These are phyloP conservation scores for Rhizoclosmatium sp. DNA, from an alignment of 192 early-diverging fungal genomes.

Conservation along the genomic window DNA sequence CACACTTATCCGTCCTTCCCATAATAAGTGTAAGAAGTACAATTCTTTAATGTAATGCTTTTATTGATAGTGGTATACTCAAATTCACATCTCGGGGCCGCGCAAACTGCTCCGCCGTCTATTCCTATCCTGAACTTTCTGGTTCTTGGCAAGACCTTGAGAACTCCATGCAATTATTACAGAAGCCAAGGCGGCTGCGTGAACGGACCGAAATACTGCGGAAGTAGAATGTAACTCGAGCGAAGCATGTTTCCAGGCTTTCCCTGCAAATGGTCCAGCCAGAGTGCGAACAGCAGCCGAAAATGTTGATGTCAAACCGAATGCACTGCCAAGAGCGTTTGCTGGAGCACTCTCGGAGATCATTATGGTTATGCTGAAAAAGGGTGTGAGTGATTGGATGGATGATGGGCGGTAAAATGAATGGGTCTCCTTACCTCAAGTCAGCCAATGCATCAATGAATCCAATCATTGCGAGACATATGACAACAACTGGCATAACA, in stretches of 20 bases:
- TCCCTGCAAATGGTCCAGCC: background rate
- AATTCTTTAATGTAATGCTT: too few relatives aligned
- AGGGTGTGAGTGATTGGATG: background rate
- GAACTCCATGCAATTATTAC: too few relatives aligned
- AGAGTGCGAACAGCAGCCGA: constrained; percentile 3
- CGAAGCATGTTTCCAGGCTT: constrained; percentile 1
- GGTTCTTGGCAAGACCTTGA: too few relatives aligned
- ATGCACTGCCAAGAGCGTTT: background rate
- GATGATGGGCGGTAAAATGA: background rate
- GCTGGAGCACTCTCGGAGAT: constrained; percentile 4
- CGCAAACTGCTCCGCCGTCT: too few relatives aligned
- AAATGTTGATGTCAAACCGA: constrained; percentile 5
- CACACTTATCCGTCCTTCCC: too few relatives aligned
- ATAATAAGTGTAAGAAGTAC: too few relatives aligned
- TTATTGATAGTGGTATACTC: too few relatives aligned
- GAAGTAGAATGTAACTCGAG: background rate
- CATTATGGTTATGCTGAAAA: background rate
- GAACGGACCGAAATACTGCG: too few relatives aligned
- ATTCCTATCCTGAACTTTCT: too few relatives aligned
- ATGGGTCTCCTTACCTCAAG: constrained; percentile 25
- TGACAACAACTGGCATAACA: constrained; percentile 6
- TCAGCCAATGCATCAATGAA: constrained; percentile 39
- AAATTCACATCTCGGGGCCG: too few relatives aligned
- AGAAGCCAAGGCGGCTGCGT: too few relatives aligned
- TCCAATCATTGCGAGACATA: constrained; percentile 40